Conservation (phyloP, 1,139 yeast genomes). For the Scheffersomyces cryptocercus region DNA sequence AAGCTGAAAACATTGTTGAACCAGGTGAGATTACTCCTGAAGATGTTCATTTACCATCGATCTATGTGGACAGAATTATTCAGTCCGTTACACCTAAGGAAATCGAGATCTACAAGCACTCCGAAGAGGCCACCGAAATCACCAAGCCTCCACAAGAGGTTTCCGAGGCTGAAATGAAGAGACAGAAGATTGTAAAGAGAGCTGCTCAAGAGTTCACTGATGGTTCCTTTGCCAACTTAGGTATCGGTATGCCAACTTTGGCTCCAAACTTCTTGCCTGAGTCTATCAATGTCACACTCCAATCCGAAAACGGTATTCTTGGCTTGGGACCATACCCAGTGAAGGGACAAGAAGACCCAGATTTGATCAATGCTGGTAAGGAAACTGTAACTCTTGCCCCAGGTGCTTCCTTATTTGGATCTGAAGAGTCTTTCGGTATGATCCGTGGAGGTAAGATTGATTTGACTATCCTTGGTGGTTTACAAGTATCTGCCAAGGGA, state of each 20-base stretch:
- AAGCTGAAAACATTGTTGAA: slow-evolving; percentile 52
- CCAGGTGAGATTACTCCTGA: slow-evolving; percentile 48
- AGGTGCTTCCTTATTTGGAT: slow-evolving; percentile 51
- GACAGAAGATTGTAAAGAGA: slow-evolving; percentile 42
- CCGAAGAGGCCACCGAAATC: slow-evolving; percentile 9
- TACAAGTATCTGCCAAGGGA: slow-evolving; percentile 49
- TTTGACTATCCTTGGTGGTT: slow-evolving; percentile 49
- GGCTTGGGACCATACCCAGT: slow-evolving; percentile 52
- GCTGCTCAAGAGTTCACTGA: slow-evolving; percentile 48
- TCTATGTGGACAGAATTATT: slow-evolving; percentile 42
- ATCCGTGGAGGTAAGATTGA: slow-evolving; percentile 49
- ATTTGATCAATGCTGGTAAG: slow-evolving; percentile 52
- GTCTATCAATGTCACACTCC: slow-evolving; percentile 40
- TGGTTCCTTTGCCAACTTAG: slow-evolving; percentile 47
- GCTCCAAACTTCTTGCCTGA: slow-evolving; percentile 44
- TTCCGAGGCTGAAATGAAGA: slow-evolving; percentile 18
- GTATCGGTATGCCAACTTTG: slow-evolving; percentile 53
- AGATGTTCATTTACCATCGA: slow-evolving; percentile 48
- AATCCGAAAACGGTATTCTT: slow-evolving; percentile 51
- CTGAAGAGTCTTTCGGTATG: slow-evolving; percentile 53
- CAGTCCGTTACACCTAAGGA: slow-evolving; percentile 44
- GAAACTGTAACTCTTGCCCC: slow-evolving; percentile 48
- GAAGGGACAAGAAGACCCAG: slow-evolving; percentile 46
- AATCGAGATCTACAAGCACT: slow-evolving; percentile 34
- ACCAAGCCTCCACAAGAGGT: slow-evolving; percentile 4